Evolutionary conservation across 192 early-diverging fungal genomes (phyloP).

Genomic region (Coemansia aciculifera): DNA sequence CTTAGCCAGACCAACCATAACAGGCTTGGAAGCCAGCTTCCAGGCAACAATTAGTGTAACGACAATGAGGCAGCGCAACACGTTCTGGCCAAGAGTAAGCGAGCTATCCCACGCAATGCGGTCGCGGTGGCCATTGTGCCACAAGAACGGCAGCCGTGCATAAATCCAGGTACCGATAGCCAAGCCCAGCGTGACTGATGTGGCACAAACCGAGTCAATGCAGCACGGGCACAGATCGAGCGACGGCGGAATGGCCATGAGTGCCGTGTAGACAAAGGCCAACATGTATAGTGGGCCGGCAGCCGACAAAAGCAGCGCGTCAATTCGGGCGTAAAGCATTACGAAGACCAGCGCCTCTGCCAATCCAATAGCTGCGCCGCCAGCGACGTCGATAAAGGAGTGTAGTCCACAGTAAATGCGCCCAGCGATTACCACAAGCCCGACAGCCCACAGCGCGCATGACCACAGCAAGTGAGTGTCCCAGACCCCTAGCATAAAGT

Average conservation of each 20-base stretch:
- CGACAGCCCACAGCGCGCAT: conserved; percentile 51
- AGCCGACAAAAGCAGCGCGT: conserved; percentile 35
- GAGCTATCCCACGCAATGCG: conserved; percentile 47
- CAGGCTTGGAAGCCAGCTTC: conserved; percentile 48
- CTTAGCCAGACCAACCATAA: conserved; percentile 21
- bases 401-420: conserved; percentile 90
- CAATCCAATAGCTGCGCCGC: conserved; percentile 68
- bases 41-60: conserved; percentile 41
- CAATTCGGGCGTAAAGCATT: conserved; percentile 25
- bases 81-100: conserved; percentile 34
- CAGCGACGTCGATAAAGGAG: conserved; percentile 72
- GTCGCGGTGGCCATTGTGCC: conserved; percentile 26
- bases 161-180: conserved; percentile 43
- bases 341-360: conserved; percentile 55
- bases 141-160: conserved; percentile 42
- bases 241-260: conserved; percentile 39
- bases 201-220: conserved; percentile 50
- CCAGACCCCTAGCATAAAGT: conserved; percentile 42
- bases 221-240: conserved; percentile 56
- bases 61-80: conserved; percentile 29
- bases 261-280: conserved; percentile 23
- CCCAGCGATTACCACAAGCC: conserved; percentile 64
- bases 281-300: conserved; percentile 42
- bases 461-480: conserved; percentile 34
- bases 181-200: conserved; percentile 44